Conservation (phyloP, 1,139 yeast genomes). For the Yamadazyma songkhlaensis region DNA sequence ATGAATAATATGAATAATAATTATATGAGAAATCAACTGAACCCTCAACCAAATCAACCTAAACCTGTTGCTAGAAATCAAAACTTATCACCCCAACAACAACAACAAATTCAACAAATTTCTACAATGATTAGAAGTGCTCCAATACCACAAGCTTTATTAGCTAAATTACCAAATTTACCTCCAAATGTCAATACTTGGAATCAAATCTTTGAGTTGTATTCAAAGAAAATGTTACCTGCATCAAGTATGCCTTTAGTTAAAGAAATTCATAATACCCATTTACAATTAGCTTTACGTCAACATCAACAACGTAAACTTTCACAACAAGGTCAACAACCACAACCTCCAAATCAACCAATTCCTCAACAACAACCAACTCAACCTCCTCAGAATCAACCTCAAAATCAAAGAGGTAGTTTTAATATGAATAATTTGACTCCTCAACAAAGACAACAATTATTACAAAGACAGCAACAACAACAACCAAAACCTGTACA, state of each 20-base stretch:
- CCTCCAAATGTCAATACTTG: conserved; percentile 85
- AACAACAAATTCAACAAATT: conserved; percentile 35
- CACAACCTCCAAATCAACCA: conserved; percentile 16
- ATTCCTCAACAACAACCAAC: conserved; percentile 12
- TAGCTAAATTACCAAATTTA: conserved; percentile 70
- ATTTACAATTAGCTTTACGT: conserved; percentile 36
- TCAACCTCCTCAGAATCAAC: conserved; percentile 9
- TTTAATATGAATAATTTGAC: conserved; percentile 24
- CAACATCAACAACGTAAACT: conserved; percentile 32
- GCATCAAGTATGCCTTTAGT: conserved; percentile 52
- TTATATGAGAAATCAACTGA: conserved; percentile 36
- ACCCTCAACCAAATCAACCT: conserved; percentile 15
- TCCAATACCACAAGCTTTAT: conserved; percentile 73
- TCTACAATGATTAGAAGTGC: conserved; percentile 43
- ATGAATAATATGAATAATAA: conserved; percentile 10
- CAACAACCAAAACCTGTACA: conserved; percentile 14
- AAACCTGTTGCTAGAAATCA: not conserved
- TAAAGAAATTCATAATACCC: conserved; percentile 61
- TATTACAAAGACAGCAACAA: conserved; percentile 33
- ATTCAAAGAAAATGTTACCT: conserved; percentile 57
- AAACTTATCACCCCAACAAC: conserved; percentile 12
- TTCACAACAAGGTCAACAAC: conserved; percentile 16
- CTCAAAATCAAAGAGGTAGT: conserved; percentile 8
- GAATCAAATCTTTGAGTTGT: conserved; percentile 74
- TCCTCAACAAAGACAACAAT: conserved; percentile 37